Conservation (phyloP, 768 basidiomycete species). For the Podaxis sp. region DNA sequence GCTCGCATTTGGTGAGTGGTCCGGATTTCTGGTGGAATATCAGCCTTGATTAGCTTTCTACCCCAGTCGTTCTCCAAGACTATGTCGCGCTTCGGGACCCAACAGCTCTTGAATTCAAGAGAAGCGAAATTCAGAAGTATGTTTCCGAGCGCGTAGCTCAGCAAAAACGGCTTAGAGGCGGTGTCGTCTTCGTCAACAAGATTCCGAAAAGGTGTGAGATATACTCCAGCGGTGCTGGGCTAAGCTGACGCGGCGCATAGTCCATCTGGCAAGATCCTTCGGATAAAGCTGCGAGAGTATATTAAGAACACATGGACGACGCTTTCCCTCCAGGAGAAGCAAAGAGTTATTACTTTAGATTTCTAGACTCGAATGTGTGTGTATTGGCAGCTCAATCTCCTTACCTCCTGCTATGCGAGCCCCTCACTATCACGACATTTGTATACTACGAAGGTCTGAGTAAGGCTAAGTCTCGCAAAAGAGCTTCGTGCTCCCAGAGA, state of each 20-base stretch:
- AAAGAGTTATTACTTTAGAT: background rate
- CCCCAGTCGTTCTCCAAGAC: background rate
- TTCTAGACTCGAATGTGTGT: background rate
- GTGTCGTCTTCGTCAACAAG: background rate
- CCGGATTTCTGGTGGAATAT: background rate
- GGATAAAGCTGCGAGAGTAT: constrained; percentile 2
- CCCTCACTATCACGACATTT: no score
- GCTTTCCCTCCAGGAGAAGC: background rate
- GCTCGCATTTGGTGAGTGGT: background rate
- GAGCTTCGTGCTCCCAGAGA: no score
- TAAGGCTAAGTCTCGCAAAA: no score
- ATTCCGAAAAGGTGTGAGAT: constrained; percentile 2
- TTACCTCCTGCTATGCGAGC: background rate
- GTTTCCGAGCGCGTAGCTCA: constrained; percentile 3
- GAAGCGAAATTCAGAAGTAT: constrained; percentile 1
- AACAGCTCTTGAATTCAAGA: background rate
- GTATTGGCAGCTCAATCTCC: background rate
- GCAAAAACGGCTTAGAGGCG: constrained; percentile 2
- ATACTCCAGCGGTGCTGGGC: background rate
- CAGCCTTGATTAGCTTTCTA: background rate
- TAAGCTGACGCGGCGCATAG: background rate
- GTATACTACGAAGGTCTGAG: no score
- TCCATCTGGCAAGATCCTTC: constrained; percentile 3
- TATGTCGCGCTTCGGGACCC: background rate
- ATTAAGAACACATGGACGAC: background rate